These are phyloP conservation scores for Apiospora koreana DNA, from an alignment of 2,329 filamentous ascomycete species.

Conservation along the genomic window DNA sequence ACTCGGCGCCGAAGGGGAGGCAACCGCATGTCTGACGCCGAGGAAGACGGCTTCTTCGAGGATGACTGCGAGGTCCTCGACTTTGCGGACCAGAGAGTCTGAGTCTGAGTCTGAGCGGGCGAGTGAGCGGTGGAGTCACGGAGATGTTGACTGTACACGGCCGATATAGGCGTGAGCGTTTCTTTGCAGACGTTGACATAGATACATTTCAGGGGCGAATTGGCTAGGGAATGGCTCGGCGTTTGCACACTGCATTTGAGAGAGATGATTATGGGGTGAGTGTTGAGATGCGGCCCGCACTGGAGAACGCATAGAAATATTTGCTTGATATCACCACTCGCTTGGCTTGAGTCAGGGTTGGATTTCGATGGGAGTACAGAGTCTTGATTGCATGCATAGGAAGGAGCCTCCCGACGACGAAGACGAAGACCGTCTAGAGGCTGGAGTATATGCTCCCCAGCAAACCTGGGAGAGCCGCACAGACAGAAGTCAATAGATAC, in stretches of 20 bases:
- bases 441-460: constrained; percentile 10
- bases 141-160: neutral
- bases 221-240: neutral
- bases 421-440: neutral
- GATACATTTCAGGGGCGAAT: neutral
- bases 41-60: constrained; percentile 83
- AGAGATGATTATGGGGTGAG: neutral
- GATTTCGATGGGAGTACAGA: constrained; percentile 14
- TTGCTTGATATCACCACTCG: constrained; percentile 13
- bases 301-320: constrained; percentile 4
- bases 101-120: constrained; percentile 21
- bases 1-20: constrained; percentile 69
- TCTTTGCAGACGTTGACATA: neutral
- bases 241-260: constrained; percentile 7
- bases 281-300: neutral
- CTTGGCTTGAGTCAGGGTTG: constrained; percentile 10
- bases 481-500: constrained; percentile 10
- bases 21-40: constrained; percentile 48
- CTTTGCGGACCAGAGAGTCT: constrained; percentile 74
- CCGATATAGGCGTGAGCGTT: neutral
- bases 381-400: constrained; percentile 9
- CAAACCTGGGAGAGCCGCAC: neutral
- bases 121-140: neutral
- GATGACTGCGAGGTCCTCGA: constrained; percentile 91
- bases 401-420: neutral